These are phyloP conservation scores for Phalaenopsis equestris DNA, from an alignment of 106 monocot species.

Conservation along the genomic window DNA sequence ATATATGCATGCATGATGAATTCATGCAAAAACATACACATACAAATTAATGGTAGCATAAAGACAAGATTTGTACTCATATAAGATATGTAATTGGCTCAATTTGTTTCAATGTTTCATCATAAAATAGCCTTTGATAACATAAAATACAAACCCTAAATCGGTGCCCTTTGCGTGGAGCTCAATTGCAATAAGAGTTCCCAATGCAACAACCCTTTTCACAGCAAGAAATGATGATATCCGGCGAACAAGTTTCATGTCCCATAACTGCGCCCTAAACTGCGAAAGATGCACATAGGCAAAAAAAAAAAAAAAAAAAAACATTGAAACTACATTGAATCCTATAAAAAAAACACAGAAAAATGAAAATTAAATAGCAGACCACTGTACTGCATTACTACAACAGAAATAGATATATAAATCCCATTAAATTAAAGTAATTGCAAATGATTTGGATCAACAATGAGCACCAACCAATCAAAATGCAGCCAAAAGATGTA, in stretches of 20 bases:
- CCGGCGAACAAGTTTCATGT: conserved; percentile 39
- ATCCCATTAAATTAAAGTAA: neutral
- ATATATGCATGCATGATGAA: conserved; percentile 3
- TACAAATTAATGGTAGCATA: neutral
- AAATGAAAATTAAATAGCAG: neutral
- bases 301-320: neutral
- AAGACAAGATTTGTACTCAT: neutral
- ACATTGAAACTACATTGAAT: neutral
- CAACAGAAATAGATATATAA: neutral
- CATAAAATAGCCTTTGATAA: neutral
- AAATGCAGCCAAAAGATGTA: neutral
- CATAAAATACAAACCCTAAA: conserved; percentile 45
- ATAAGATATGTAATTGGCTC: neutral
- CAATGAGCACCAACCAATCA: neutral
- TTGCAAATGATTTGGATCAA: neutral
- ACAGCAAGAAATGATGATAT: conserved; percentile 60
- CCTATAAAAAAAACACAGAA: neutral
- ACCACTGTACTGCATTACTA: neutral
- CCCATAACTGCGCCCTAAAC: conserved; percentile 98
- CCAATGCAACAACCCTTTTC: conserved; percentile 60
- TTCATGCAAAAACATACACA: neutral
- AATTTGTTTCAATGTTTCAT: neutral
- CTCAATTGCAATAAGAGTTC: conserved; percentile 82
- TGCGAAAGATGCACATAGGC: conserved; percentile 21
- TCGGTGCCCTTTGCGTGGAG: conserved; percentile 63